These are phyloP conservation scores for Lentinus brumalis DNA, from an alignment of 768 basidiomycete genomes.

Conservation along the genomic window DNA sequence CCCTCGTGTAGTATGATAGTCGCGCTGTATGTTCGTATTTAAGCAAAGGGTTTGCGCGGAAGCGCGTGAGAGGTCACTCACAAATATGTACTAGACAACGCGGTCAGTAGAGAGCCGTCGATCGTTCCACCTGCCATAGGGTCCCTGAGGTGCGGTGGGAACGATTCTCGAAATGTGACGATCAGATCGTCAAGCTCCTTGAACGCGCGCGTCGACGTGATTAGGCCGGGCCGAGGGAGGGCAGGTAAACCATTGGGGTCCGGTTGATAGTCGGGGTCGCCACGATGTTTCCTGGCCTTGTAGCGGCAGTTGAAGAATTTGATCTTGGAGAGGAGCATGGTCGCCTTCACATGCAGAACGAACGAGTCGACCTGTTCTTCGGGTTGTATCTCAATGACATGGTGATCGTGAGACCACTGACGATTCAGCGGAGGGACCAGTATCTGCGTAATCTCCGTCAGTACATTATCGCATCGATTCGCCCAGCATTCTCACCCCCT, in stretches of 20 bases:
- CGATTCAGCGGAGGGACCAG: conserved; percentile 44
- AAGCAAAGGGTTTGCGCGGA: too few relatives aligned
- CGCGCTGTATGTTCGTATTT: conserved; percentile 50
- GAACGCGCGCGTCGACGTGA: conserved; percentile 43
- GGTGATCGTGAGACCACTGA: conserved; percentile 66
- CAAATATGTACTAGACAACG: conserved; percentile 25
- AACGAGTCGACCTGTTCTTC: conserved; percentile 70
- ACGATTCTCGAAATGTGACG: conserved; percentile 57
- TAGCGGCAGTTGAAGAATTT: conserved; percentile 73
- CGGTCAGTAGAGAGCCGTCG: conserved; percentile 58
- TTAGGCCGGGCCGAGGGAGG: not conserved
- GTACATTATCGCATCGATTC: conserved; percentile 14
- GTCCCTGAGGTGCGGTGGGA: conserved; percentile 55
- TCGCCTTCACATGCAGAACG: conserved; percentile 68
- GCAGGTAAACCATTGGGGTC: conserved; percentile 16
- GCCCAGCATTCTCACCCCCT: conserved; percentile 46
- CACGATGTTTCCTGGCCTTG: conserved; percentile 58
- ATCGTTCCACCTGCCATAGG: conserved; percentile 54
- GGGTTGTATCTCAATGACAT: conserved; percentile 63
- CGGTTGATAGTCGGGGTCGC: conserved; percentile 46
- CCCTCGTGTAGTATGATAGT: conserved; percentile 76
- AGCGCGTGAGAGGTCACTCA: conserved; percentile 5
- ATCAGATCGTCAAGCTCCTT: conserved; percentile 60
- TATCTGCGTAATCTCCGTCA: conserved; percentile 16
- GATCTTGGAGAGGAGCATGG: conserved; percentile 59